Evolutionary conservation across 2,329 filamentous ascomycete genomes (phyloP).

Genomic region (Metarhizium rileyi): DNA sequence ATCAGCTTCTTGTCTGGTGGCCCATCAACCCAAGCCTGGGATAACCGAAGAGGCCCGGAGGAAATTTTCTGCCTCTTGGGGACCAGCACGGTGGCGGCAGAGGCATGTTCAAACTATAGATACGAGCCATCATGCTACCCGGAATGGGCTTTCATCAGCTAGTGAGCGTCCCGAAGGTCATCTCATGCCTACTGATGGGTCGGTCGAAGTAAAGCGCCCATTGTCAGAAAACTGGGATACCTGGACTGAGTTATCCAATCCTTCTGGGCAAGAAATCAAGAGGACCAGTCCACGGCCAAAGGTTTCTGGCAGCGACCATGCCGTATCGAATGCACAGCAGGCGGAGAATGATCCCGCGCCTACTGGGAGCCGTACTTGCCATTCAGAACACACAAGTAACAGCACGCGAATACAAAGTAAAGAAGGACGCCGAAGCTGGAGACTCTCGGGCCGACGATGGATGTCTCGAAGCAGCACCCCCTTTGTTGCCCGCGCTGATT

Average conservation of each 20-base stretch:
- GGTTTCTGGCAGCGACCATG: not conserved
- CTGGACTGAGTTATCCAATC: not conserved
- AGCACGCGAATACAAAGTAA: too few species aligned
- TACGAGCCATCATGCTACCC: not conserved
- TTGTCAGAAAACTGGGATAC: not conserved
- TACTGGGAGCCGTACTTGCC: not conserved
- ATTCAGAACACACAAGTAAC: not conserved
- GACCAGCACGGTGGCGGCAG: slow-evolving; percentile 3
- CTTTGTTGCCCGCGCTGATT: slow-evolving; percentile 18
- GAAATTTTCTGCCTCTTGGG: slow-evolving; percentile 7
- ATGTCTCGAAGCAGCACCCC: slow-evolving; percentile 13
- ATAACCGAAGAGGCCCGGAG: not conserved
- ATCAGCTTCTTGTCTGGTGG: slow-evolving; percentile 1
- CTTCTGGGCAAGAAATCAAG: not conserved
- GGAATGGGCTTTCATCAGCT: not conserved
- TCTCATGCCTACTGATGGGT: not conserved
- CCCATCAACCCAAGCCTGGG: not conserved
- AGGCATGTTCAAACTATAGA: not conserved
- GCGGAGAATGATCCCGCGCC: not conserved
- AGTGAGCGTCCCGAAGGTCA: not conserved
- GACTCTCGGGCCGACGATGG: slow-evolving; percentile 9
- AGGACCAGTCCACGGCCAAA: not conserved
- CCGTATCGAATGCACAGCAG: not conserved
- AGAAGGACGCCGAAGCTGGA: slow-evolving; percentile 4
- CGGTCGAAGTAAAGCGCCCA: not conserved